Evolutionary conservation across 116 monocot species (phyloP), one percentile per base, ranked within the genome.

Genomic region (Posidonia oceanica): DNA sequence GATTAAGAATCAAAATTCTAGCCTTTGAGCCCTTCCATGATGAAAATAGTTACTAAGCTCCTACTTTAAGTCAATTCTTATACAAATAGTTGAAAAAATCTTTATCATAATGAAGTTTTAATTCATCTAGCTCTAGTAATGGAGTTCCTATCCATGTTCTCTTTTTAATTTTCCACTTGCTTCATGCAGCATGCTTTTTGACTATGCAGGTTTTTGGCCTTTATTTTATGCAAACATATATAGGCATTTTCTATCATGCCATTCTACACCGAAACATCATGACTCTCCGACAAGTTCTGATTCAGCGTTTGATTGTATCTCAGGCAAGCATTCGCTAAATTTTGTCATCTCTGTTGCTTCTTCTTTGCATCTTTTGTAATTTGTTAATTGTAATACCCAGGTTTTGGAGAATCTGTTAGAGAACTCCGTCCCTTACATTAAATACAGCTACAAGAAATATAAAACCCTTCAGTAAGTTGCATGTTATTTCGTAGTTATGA

Each of bases 171-270:
- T 48, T 10, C 48, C 48, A 48, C 48, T 48, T 29, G 29, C 29
- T 29, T 48, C 3, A 48, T 48, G 48, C 48, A 48, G 48, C 48
- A 48, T 48, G 36, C 29, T 68, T 10, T 39, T 57, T 79, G 16
- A 59, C 64, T 21, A 40, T 80, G 67, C 74, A 94, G 94, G 94
- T 87, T 53, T 94, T 94, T 83, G 94, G 90, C 48, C 90, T 94
- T 67, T 94, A 94, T 75, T 94, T 94, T 68, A 85, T 94, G 90
- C 94, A 94, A 74, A 87, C 90, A 40, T 94, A 94, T 68, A 94
- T 94, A 72, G 94, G 94, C n/a, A 63, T 94, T 74, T 94, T 94
- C 74, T 94, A 94, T 76, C 94, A 94, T 75, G 78, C 81, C 21
- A 80, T 87, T 55, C 74, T 85, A 59, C 80, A 94, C 61, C 81